A percentile compares a stretch with the other conserved stretches of the same genome.
Evolutionary conservation across 768 basidiomycete genomes (phyloP).

Genomic region (Paxillus ammoniavirescens): DNA sequence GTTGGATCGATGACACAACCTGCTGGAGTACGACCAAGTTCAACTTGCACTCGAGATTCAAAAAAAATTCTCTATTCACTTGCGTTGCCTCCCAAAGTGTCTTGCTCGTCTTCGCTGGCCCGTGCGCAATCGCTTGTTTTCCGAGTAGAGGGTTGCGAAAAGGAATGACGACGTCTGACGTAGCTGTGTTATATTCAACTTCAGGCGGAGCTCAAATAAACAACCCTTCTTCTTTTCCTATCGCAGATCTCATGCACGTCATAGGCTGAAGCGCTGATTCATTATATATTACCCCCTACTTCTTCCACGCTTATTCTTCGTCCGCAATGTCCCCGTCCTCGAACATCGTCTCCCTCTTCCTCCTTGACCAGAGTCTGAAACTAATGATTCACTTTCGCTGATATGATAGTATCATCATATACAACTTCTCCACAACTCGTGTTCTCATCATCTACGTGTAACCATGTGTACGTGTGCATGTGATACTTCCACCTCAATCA

Average conservation of each 20-base stretch:
- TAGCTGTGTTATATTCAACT: conserved; percentile 43
- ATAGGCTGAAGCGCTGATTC: conserved; percentile 8
- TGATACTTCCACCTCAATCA: not conserved
- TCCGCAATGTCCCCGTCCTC: not conserved
- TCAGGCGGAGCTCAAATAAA: conserved; percentile 40
- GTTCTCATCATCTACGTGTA: not conserved
- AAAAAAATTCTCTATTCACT: not conserved
- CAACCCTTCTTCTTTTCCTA: conserved; percentile 19
- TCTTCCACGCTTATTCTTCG: conserved; percentile 16
- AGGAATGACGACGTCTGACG: conserved; percentile 43
- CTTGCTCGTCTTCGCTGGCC: conserved; percentile 23
- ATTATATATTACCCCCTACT: not conserved
- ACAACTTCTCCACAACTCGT: not conserved
- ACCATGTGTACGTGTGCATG: not conserved
- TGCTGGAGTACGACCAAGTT: not conserved
- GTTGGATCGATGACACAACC: conserved; percentile 17
- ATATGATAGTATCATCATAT: too few relatives aligned
- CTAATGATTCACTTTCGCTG: not conserved
- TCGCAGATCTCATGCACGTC: conserved; percentile 37
- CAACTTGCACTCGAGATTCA: too few relatives aligned
- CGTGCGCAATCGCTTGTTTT: conserved; percentile 30
- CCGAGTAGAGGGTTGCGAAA: conserved; percentile 32
- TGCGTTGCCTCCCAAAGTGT: not conserved
- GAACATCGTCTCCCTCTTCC: not conserved
- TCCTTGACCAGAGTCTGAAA: not conserved